These are phyloP conservation scores for Malus hybrid DNA, from an alignment of 331 rosid species.

Conservation along the genomic window DNA sequence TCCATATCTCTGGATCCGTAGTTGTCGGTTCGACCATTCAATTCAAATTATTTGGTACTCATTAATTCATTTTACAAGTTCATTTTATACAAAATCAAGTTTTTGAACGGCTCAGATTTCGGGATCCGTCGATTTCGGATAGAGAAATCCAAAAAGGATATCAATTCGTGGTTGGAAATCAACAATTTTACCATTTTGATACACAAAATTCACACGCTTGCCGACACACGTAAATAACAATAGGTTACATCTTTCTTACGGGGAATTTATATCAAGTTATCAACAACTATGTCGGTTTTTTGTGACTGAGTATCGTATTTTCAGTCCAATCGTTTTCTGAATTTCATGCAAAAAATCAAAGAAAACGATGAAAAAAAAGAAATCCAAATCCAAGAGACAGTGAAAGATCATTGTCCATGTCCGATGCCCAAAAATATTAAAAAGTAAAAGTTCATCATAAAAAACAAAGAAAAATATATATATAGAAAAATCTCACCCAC, in stretches of 20 bases:
- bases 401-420: slow-evolving; percentile 27
- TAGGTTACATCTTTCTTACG: neutral
- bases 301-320: neutral
- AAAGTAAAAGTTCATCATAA: slow-evolving; percentile 21
- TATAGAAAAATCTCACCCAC: slow-evolving; percentile 26
- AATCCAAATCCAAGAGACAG: slow-evolving; percentile 11
- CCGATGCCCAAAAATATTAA: slow-evolving; percentile 16
- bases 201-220: too few species aligned
- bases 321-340: slow-evolving; percentile 9
- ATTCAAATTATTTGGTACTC: too few species aligned
- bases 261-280: neutral
- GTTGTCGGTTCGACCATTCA: too few species aligned
- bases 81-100: too few species aligned
- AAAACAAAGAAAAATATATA: neutral
- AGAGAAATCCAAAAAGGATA: too few species aligned
- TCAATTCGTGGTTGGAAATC: too few species aligned
- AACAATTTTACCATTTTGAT: too few species aligned
- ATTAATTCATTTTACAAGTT: too few species aligned
- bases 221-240: too few species aligned
- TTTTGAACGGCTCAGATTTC: too few species aligned
- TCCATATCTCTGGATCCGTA: too few species aligned
- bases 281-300: too few species aligned
- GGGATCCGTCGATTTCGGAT: accelerated
- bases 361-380: neutral
- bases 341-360: neutral